Conservation (phyloP, 1,284 basidiomycete genomes). For the Puccinia coronata region DNA sequence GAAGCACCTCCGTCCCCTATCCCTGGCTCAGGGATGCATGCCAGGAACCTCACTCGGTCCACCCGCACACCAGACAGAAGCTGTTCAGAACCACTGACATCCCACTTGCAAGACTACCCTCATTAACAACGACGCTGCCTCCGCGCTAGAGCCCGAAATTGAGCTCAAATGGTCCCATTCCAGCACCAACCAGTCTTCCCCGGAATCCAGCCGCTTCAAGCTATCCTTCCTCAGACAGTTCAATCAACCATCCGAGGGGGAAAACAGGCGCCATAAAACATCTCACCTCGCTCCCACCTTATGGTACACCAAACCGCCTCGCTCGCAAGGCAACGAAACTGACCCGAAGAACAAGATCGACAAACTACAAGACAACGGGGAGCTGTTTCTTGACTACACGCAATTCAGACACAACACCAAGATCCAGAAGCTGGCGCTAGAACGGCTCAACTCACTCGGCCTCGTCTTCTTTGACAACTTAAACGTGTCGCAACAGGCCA, state of each 20-base stretch:
- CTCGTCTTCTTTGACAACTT: no score
- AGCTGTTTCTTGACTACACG: no score
- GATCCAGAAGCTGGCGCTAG: no score
- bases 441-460: no score
- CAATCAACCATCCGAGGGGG: neutral
- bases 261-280: conserved; percentile 21
- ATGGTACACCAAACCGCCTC: neutral
- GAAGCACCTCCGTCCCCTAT: conserved; percentile 51
- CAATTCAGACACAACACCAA: no score
- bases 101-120: conserved; percentile 56
- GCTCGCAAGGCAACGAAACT: no score
- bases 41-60: conserved; percentile 66
- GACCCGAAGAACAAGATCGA: no score
- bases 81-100: conserved; percentile 68
- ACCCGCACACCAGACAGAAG: conserved; percentile 75
- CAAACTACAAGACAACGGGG: neutral
- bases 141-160: neutral
- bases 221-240: no score
- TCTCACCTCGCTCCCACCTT: no score
- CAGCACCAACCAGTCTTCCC: neutral
- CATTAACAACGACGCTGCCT: neutral
- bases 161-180: conserved; percentile 35
- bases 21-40: conserved; percentile 66
- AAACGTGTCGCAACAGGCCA: no score
- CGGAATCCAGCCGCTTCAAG: no score